These are phyloP conservation scores for Entomortierella beljakovae DNA, from an alignment of 192 early-diverging fungal genomes.

Conservation along the genomic window DNA sequence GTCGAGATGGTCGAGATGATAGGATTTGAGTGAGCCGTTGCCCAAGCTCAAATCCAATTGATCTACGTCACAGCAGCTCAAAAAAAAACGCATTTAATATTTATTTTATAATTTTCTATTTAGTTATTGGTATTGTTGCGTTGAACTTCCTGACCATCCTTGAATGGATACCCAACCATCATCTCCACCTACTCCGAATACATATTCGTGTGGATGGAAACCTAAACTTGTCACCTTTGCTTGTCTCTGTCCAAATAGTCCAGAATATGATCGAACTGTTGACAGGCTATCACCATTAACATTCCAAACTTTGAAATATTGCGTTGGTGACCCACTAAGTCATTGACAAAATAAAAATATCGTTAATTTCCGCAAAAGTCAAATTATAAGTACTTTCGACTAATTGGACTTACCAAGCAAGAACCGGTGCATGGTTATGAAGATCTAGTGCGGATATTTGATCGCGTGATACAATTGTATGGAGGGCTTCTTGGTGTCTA, in stretches of 20 bases:
- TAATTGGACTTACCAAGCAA: constrained; percentile 74
- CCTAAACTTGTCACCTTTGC: constrained; percentile 66
- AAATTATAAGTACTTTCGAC: neutral
- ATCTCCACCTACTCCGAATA: constrained; percentile 62
- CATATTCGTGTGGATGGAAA: constrained; percentile 76
- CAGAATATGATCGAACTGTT: constrained; percentile 62
- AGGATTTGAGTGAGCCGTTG: neutral
- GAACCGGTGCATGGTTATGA: constrained; percentile 68
- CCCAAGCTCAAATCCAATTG: no score
- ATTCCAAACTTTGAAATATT: constrained; percentile 71
- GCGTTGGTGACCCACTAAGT: constrained; percentile 51
- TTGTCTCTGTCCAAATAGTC: constrained; percentile 66
- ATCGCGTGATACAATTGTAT: constrained; percentile 56
- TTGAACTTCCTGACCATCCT: constrained; percentile 36
- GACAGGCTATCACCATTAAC: constrained; percentile 58
- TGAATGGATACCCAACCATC: constrained; percentile 57
- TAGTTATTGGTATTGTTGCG: constrained; percentile 4
- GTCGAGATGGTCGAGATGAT: neutral
- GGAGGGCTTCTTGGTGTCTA: constrained; percentile 56
- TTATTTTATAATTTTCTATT: no score
- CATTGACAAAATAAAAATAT: constrained; percentile 1
- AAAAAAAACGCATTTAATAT: no score
- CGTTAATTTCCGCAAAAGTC: constrained; percentile 3
- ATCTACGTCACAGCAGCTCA: neutral
- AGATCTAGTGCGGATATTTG: constrained; percentile 62